Percentiles rank a stretch among this genome's conserved stretches.
These are phyloP conservation scores for Colletotrichum acutatum DNA, from an alignment of 2,329 filamentous ascomycete genomes.

Conservation along the genomic window DNA sequence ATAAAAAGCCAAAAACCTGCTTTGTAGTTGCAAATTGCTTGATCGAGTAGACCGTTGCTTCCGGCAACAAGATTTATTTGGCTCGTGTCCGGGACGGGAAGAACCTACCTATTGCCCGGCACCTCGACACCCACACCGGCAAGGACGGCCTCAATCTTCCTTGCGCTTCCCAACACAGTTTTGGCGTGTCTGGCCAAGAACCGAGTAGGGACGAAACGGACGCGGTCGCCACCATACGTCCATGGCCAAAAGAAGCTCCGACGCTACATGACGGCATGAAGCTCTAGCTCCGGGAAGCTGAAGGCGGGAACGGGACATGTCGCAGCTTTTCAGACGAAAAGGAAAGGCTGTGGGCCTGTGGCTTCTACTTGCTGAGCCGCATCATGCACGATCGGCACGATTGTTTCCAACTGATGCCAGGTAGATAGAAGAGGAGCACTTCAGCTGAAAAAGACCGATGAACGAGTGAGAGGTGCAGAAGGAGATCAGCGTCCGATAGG, in stretches of 20 bases:
- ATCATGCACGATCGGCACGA: slow-evolving; percentile 19
- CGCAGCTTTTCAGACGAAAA: slow-evolving; percentile 30
- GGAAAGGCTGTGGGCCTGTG: neutral
- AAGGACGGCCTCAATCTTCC: slow-evolving; percentile 4
- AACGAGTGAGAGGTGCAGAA: neutral
- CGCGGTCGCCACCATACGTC: slow-evolving; percentile 1
- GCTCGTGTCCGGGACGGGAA: neutral
- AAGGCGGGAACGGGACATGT: slow-evolving; percentile 22
- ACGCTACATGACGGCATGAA: slow-evolving; percentile 13
- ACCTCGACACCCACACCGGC: neutral
- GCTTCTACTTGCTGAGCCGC: neutral
- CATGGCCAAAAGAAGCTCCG: neutral
- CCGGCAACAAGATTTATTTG: slow-evolving; percentile 1
- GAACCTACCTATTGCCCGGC: neutral
- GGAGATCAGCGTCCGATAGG: neutral
- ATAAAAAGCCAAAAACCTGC: neutral
- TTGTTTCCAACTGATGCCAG: neutral
- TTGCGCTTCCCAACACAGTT: neutral
- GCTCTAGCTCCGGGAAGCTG: neutral
- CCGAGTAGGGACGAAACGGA: slow-evolving; percentile 23
- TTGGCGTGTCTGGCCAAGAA: neutral
- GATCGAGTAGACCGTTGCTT: slow-evolving; percentile 6
- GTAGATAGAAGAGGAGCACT: neutral
- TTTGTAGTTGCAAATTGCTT: neutral
- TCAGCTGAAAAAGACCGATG: neutral